Evolutionary conservation across 257 asterid species (phyloP).

Genomic region (Cordia subcordata): DNA sequence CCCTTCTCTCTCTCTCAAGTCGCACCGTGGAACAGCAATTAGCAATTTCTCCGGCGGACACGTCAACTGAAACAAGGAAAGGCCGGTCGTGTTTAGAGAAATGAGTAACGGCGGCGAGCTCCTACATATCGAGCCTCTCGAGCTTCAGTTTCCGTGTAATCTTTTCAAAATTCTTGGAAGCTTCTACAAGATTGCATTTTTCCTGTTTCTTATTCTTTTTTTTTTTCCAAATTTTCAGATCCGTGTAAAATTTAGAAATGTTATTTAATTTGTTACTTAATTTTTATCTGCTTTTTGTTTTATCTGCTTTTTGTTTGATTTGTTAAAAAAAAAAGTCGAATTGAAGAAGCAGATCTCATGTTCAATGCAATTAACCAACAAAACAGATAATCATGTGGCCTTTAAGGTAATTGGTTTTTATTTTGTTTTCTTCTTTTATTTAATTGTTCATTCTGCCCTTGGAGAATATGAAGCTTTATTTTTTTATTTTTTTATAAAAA

Average conservation of each 20-base stretch:
- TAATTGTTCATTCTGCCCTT: slow-evolving; percentile 3
- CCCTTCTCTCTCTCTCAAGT: slow-evolving; percentile 6
- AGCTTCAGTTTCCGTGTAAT: slow-evolving; percentile 70
- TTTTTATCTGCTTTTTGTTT: slow-evolving; percentile 13
- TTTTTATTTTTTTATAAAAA: neutral
- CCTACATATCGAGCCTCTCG: slow-evolving; percentile 72
- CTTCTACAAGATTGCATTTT: neutral
- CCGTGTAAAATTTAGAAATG: slow-evolving; percentile 16
- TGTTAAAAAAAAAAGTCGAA: slow-evolving; percentile 38
- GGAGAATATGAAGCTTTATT: neutral
- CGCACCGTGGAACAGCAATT: slow-evolving; percentile 17
- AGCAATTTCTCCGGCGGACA: neutral
- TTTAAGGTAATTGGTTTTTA: slow-evolving; percentile 53
- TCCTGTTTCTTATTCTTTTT: neutral
- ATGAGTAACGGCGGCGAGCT: slow-evolving; percentile 55
- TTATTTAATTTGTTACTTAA: neutral
- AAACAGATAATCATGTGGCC: slow-evolving; percentile 54
- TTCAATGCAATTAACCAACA: slow-evolving; percentile 65
- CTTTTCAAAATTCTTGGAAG: neutral
- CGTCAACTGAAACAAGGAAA: neutral
- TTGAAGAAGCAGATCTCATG: slow-evolving; percentile 89
- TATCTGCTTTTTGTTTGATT: slow-evolving; percentile 13
- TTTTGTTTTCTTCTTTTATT: neutral
- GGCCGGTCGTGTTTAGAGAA: slow-evolving; percentile 6
- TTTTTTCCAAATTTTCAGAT: slow-evolving; percentile 24